These are phyloP conservation scores for Stenocarpella maydis DNA, from an alignment of 2,329 filamentous ascomycete species.

Conservation along the genomic window DNA sequence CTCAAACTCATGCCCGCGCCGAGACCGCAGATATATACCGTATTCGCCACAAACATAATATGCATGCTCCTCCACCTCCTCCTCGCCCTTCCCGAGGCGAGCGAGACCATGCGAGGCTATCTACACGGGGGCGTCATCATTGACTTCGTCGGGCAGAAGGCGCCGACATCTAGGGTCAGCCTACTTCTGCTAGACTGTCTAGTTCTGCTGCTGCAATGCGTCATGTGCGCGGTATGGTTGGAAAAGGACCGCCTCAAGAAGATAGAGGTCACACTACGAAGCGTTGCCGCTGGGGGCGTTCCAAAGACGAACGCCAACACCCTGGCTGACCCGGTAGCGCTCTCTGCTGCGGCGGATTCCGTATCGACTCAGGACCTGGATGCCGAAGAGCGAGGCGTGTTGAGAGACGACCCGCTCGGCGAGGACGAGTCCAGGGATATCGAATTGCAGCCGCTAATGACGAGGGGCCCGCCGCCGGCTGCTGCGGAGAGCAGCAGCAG, in stretches of 20 bases:
- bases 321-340: constrained; percentile 38
- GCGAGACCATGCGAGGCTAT: constrained; percentile 69
- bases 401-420: constrained; percentile 48
- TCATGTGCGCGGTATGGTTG: constrained; percentile 70
- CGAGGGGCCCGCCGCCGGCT: constrained; percentile 33
- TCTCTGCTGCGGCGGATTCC: constrained; percentile 28
- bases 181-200: constrained; percentile 64
- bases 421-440: constrained; percentile 52
- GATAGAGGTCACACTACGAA: constrained; percentile 48
- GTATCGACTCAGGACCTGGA: constrained; percentile 58
- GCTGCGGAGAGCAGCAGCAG: constrained; percentile 39
- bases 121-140: constrained; percentile 73
- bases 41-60: constrained; percentile 65
- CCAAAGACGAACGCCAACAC: constrained; percentile 36
- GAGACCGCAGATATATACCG: constrained; percentile 63
- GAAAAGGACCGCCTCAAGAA: constrained; percentile 66
- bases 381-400: constrained; percentile 63
- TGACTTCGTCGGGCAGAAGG: constrained; percentile 73
- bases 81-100: constrained; percentile 61
- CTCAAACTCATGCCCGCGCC: constrained; percentile 64
- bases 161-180: constrained; percentile 63
- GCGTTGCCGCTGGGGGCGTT: constrained; percentile 29
- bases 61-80: constrained; percentile 69
- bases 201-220: constrained; percentile 65
- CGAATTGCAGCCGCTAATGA: constrained; percentile 52